Base-by-base conservation (phyloP, 805 yeast genomes). In the Starmerella gropengiesseri region DNA sequence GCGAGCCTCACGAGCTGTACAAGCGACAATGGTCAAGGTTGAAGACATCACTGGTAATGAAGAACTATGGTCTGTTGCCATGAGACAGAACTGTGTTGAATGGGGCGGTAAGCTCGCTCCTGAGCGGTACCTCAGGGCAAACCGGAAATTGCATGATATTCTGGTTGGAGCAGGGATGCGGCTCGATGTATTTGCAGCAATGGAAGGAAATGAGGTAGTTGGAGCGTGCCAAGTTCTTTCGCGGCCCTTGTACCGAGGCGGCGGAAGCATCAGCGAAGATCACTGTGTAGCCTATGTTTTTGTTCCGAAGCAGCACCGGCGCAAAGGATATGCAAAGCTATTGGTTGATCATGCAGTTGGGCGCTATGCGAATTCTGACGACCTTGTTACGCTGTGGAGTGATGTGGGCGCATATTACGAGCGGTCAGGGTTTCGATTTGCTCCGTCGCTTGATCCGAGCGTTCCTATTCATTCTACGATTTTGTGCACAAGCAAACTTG, bases 351-450 rank as follows among this genome's bases (percentile, higher is more conserved):
- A 38, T 7, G 37, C 32, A 12, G 40, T 25, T 13, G 23, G 5
- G n/a, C 5, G 7, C 29, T 31, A 17, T n/a, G 14, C 7, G 4
- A 3, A 5, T 11, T 21, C 14, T 5, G 20, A 27, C 25, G 29
- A 43, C 23, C 43, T 39, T n/a, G 3, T 43, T 16, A 38, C 44
- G 19, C 23, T 46, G 34, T 46, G 49, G 49, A 46, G 49, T 27
- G 47, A 46, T 23, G 40, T 46, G 9, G 49, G 49, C 4, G 47
- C 37, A 29, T 46, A 46, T 20, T 46, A 46, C 18, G 25, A 34
- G 16, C 31, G 41, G 3, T 13, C 38, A n/a, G 47, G 47, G 11
- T 46, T 38, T 26, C 9, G 4, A 4, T 42, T 42, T 32, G 44
- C 46, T 3, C 37, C 31, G 4, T 9, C 9, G 1, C 16, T 41